Evolutionary conservation across 805 yeast genomes (phyloP), one percentile per base, ranked within the genome.

Genomic region (Yamadazyma sp.): DNA sequence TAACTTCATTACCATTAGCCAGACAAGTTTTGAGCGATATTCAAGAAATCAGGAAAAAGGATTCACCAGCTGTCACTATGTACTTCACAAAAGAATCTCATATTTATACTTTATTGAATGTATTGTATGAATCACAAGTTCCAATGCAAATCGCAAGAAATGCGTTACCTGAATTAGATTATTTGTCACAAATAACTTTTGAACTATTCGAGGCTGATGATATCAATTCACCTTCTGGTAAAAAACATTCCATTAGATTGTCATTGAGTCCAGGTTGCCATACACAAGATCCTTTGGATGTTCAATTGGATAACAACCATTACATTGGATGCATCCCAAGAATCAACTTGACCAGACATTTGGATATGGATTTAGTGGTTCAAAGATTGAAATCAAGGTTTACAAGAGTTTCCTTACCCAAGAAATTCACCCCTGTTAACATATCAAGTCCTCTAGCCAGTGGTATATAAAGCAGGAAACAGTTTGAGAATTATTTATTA

Each of bases 251-350:
- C 4, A 83, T 93, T 37, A 75, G 98, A 52, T 72, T 93, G 42
- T 82, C 91, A n/a, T 71, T 93, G 48, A 85, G 96, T 4, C 98
- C 98, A 1, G 99, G 99, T 14, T 93, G 98, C 60, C 97, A 93
- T 62, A 89, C 98, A 0, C 95, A 88, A 52, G 96, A 91, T 59
- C 98, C 99, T 18, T 71, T 93, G 45, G 99, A 93, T 62, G 95
- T 94, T 30, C 96, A 91, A 59, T 70, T 93, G 30, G 98, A 93
- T 62, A 91, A 87, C 30, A 89, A 87, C 55, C 99, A 93, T 62
- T 91, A 93, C 61, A 93, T 93, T 44, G 89, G 96, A 17, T 91
- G 97, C 54, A 93, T 93, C 49, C 95, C 97, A 30, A 78, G 93
- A 51, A 78, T 88, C 36, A 81, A 86, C 38, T 70, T 93, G 49